Evolutionary conservation across 73 alveolate species (phyloP).

Genomic region (Effrenium voratum): DNA sequence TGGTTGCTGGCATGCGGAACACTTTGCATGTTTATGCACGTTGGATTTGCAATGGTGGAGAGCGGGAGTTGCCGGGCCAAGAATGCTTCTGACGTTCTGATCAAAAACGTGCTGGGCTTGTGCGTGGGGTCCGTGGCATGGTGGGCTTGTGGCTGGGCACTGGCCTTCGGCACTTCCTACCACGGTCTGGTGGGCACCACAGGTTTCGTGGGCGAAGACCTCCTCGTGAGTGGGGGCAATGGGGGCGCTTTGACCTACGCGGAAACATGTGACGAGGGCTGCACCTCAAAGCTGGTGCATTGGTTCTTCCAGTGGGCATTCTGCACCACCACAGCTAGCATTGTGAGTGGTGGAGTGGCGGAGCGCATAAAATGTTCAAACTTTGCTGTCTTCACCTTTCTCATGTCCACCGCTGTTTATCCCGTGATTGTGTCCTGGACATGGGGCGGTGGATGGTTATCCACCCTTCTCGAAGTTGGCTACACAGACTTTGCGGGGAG

Average conservation of each 20-base stretch:
- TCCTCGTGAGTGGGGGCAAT: background rate
- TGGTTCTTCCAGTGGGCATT: slow-evolving; percentile 95
- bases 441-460: slow-evolving; percentile 96
- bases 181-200: background rate
- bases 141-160: slow-evolving; percentile 90
- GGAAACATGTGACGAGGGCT: background rate
- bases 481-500: slow-evolving; percentile 95
- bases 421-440: slow-evolving; percentile 95
- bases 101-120: slow-evolving; percentile 93
- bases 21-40: slow-evolving; percentile 80
- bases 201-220: slow-evolving; percentile 8
- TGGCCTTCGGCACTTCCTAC: slow-evolving; percentile 78
- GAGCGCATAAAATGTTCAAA: slow-evolving; percentile 94
- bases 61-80: slow-evolving; percentile 49
- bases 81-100: slow-evolving; percentile 1
- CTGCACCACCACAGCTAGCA: slow-evolving; percentile 94
- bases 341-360: slow-evolving; percentile 95
- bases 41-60: slow-evolving; percentile 94
- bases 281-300: background rate
- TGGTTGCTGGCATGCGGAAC: background rate
- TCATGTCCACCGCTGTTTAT: slow-evolving; percentile 94
- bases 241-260: background rate
- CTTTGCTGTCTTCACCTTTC: slow-evolving; percentile 81
- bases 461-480: slow-evolving; percentile 82
- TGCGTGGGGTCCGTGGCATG: slow-evolving; percentile 94